Base-by-base conservation (phyloP, 2,329 filamentous ascomycete species). In the Cordyceps farinosa region DNA sequence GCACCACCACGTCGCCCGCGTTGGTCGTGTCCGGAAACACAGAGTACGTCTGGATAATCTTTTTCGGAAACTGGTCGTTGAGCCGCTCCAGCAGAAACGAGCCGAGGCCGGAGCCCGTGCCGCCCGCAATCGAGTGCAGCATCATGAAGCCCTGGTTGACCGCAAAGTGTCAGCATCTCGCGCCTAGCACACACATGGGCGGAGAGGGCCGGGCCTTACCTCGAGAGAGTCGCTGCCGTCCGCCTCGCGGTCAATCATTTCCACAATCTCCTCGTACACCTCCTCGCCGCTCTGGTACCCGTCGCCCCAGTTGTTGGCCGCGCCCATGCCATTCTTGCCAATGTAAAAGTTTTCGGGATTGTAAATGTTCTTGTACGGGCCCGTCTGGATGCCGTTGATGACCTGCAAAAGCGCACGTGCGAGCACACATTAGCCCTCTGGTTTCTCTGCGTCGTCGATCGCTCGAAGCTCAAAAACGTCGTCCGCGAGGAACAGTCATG, bases 301-400 rank as follows among this genome's bases (percentile, higher is more conserved):
- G 72, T 95, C 90, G 65, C 93, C 95, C 95, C 95, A 99, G 76
- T 98, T 99, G 78, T 99, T 99, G 52, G 92, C 95, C 7, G 95
- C 95, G 52, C 95, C 95, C 62, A 91, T 87, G 64, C 95, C 95
- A 78, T 94, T 90, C 75, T 97, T 96, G 70, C 94, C 92, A 60
- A 98, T 87, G 75, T 96, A 99, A 79, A 98, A 97, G 81, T 99
- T 99, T 78, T 99, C 95, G 0, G 95, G 95, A 75, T 99, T 99
- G 85, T 99, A 99, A 65, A 99, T 99, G 76, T 99, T 98, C 76
- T 90, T 92, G 82, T 99, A 99, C 0, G 93, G 89, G 1, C 95
- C 92, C 10, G 89, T 90, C 79, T 98, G 94, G 69, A 99, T 99
- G 66, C 87, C 82, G 74, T 98, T 90, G 73, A 99, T 90, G 67